Evolutionary conservation across 2,329 filamentous ascomycete genomes (phyloP), one percentile per base, ranked within the genome.

Genomic region (Tolypocladium tundrense): DNA sequence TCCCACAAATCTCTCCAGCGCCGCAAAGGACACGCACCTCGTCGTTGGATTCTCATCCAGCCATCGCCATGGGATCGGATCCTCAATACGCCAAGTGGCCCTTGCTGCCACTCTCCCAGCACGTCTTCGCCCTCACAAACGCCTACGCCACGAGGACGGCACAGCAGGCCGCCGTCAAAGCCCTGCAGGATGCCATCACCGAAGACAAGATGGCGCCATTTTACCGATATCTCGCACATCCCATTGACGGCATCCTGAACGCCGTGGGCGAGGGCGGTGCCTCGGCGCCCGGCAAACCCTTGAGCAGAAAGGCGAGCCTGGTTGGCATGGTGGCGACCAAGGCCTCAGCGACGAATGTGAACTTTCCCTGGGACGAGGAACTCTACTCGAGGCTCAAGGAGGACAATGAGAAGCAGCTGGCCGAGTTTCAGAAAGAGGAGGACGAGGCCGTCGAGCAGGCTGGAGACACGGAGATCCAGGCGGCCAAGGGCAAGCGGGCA

Each of bases 361-460:
- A 84, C 65, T 79, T 97, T 58, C 83, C 90, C 0, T 99, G 94
- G 94, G 91, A 99, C 69, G 92, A 97, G 76, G 81, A 82, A 31
- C 77, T 96, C 60, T 97, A 97, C 71, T 83, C 89, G 67, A 82
- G 84, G 70, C 76, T 94, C 63, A 84, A 87, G 72, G 84, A 83
- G 62, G 87, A 90, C 62, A 94, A 94, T 67, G 88, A 90, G 66
- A 82, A 83, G 67, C 88, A 93, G 77, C 77, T 93, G 53, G 87
- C 88, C 63, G 81, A 77, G 55, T 85, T 88, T 67, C 86, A 92
- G 75, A 91, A 91, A 74, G 90, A 94, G 73, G 88, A 93, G 73
- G 93, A 96, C 61, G 92, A 99, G 71, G 94, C 94, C 11, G 88
- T 88, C 45, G 94, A 99, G 81, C 92, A 95, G 74, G 93, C 93